Conservation (phyloP, 2,329 filamentous ascomycete genomes). For the Claviceps cyperi region DNA sequence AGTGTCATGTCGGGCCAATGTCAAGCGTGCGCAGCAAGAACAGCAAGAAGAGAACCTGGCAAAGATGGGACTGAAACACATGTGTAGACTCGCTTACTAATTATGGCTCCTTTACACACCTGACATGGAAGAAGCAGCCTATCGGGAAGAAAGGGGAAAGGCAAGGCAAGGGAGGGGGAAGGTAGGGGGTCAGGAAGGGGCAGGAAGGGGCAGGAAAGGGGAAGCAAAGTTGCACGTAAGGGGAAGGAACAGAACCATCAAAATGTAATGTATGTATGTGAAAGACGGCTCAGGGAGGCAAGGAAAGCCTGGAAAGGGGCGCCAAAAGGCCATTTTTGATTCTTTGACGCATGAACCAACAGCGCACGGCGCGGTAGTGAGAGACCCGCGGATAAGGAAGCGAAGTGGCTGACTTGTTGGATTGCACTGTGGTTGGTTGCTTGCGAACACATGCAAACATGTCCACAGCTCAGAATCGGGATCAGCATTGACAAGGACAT, state of each 20-base stretch:
- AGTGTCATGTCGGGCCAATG: too few species aligned
- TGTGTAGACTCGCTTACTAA: too few species aligned
- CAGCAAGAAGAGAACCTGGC: too few species aligned
- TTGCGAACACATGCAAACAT: not conserved
- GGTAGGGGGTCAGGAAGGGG: not conserved
- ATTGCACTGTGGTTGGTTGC: not conserved
- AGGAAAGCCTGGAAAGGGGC: not conserved
- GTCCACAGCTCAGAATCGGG: not conserved
- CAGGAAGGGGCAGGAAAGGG: not conserved
- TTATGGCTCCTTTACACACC: too few species aligned
- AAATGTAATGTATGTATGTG: too few species aligned
- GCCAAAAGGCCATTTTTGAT: not conserved
- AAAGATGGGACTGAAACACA: too few species aligned
- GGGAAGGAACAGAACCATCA: too few species aligned
- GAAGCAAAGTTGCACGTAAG: not conserved
- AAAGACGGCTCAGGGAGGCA: not conserved
- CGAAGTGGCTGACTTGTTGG: not conserved
- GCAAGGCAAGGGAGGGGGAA: too few species aligned
- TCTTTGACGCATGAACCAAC: constrained; percentile 4
- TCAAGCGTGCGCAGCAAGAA: too few species aligned
- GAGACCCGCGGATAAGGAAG: not conserved
- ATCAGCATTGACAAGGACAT: constrained; percentile 1
- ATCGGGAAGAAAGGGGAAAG: too few species aligned
- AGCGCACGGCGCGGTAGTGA: constrained; percentile 1
- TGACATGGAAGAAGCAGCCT: too few species aligned